A percentile compares a stretch with the other conserved stretches of the same genome.
Evolutionary conservation across 2,329 filamentous ascomycete genomes (phyloP).

Genomic region (Rhinocladiella similis): DNA sequence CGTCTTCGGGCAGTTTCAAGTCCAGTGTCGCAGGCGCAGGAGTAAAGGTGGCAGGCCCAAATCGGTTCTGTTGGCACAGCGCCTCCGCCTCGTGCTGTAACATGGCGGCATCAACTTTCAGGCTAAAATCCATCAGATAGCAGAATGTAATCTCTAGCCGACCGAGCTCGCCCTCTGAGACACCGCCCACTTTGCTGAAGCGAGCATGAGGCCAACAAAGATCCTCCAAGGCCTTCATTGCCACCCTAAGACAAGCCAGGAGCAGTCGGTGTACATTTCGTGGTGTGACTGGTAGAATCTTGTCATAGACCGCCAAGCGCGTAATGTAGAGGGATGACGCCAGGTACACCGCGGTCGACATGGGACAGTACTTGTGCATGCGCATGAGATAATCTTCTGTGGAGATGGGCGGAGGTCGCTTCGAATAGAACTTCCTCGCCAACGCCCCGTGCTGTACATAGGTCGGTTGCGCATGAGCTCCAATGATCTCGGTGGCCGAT

Average conservation of each 20-base stretch:
- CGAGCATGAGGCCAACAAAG: slow-evolving; percentile 81
- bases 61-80: slow-evolving; percentile 37
- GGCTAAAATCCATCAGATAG: slow-evolving; percentile 80
- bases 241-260: slow-evolving; percentile 79
- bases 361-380: slow-evolving; percentile 86
- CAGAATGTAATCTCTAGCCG: slow-evolving; percentile 87
- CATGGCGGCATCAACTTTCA: slow-evolving; percentile 62
- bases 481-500: slow-evolving; percentile 43
- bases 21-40: slow-evolving; percentile 8
- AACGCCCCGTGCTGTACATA: slow-evolving; percentile 81
- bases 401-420: slow-evolving; percentile 77
- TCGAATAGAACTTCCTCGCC: slow-evolving; percentile 90
- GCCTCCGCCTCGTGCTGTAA: slow-evolving; percentile 53
- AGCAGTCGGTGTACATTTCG: slow-evolving; percentile 85
- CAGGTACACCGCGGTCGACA: slow-evolving; percentile 91
- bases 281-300: slow-evolving; percentile 74
- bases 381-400: slow-evolving; percentile 82
- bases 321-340: slow-evolving; percentile 87
- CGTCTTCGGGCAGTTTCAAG: slow-evolving; percentile 17
- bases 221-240: slow-evolving; percentile 95
- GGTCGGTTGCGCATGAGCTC: slow-evolving; percentile 70
- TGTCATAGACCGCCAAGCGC: slow-evolving; percentile 74
- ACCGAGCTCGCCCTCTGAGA: slow-evolving; percentile 77
- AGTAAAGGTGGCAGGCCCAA: background rate
- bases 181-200: slow-evolving; percentile 84